A percentile compares a stretch with the other conserved stretches of the same genome.
Conservation (phyloP, 1,284 basidiomycete genomes). For the Butyriboletus appendiculatus region DNA sequence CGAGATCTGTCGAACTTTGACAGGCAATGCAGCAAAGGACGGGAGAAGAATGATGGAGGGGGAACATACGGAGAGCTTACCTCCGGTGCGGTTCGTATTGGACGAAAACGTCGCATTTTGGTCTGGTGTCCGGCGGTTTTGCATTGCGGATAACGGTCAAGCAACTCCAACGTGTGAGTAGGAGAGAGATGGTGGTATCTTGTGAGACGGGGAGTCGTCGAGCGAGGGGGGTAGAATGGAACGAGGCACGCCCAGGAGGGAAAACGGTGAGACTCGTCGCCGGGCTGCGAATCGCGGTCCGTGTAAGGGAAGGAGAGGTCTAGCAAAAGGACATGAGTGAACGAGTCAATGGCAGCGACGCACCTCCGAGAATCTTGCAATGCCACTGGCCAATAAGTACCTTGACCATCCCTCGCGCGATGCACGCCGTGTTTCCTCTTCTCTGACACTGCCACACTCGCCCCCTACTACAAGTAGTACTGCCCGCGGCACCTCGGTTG, state of each 20-base stretch:
- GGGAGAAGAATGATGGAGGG: slow-evolving; percentile 13
- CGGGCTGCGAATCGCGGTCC: slow-evolving; percentile 17
- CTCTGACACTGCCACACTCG: background rate
- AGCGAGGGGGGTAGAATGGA: too few relatives aligned
- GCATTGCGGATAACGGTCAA: slow-evolving; percentile 20
- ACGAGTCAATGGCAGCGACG: too few relatives aligned
- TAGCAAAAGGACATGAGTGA: background rate
- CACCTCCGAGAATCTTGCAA: too few relatives aligned
- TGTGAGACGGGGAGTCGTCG: too few relatives aligned
- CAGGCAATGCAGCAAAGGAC: slow-evolving; percentile 6
- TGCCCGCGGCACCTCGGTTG: background rate
- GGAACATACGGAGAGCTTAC: slow-evolving; percentile 24
- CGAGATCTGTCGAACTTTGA: slow-evolving; percentile 14
- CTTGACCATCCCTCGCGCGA: background rate
- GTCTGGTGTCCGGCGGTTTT: slow-evolving; percentile 20
- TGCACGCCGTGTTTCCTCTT: too few relatives aligned
- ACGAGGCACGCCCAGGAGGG: background rate
- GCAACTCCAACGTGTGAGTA: background rate
- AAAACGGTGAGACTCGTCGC: slow-evolving; percentile 3
- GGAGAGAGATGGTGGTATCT: background rate
- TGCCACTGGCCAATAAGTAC: background rate
- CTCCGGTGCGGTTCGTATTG: slow-evolving; percentile 22
- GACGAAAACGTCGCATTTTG: slow-evolving; percentile 14
- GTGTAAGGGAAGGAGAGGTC: slow-evolving; percentile 2
- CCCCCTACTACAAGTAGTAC: too few relatives aligned